Percentiles rank a stretch among this genome's conserved stretches.
These are phyloP conservation scores for Bacidia gigantensis DNA, from an alignment of 495 filamentous ascomycete species.

Conservation along the genomic window DNA sequence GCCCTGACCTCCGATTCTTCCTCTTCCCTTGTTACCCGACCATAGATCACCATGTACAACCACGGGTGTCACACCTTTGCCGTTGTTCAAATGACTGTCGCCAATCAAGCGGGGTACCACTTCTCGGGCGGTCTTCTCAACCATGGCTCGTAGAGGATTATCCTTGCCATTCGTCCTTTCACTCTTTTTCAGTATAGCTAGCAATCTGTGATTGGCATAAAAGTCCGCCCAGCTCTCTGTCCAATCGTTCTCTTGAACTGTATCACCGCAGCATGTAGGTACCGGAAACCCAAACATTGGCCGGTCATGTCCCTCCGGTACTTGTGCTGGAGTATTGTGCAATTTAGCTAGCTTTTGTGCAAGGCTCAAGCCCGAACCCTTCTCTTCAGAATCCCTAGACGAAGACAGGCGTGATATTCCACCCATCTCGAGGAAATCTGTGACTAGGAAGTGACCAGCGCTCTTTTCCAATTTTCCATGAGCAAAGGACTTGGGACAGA, in stretches of 20 bases:
- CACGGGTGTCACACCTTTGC: constrained; percentile 49
- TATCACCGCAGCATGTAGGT: constrained; percentile 74
- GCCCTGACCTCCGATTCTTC: constrained; percentile 41
- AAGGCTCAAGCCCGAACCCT: constrained; percentile 37
- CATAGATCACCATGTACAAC: constrained; percentile 85
- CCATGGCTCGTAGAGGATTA: constrained; percentile 39
- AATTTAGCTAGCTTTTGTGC: constrained; percentile 65
- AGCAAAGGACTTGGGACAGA: constrained; percentile 61
- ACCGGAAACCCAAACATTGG: constrained; percentile 70
- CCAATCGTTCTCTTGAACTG: constrained; percentile 62
- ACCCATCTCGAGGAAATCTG: constrained; percentile 63
- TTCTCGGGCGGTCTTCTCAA: constrained; percentile 43
- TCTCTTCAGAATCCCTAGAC: constrained; percentile 12
- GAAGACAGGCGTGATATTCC: constrained; percentile 12
- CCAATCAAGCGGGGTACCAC: constrained; percentile 65
- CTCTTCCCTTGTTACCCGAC: constrained; percentile 70
- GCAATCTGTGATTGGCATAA: constrained; percentile 59
- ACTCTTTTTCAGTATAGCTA: constrained; percentile 44
- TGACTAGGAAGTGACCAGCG: constrained; percentile 54
- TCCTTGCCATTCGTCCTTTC: constrained; percentile 52
- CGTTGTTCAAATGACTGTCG: constrained; percentile 47
- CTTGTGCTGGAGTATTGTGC: constrained; percentile 62
- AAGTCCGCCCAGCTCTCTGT: constrained; percentile 65
- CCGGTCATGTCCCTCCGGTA: constrained; percentile 40
- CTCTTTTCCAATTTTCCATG: constrained; percentile 47